Conservation (phyloP, 257 asterid species). For the Paulownia fortunei region DNA sequence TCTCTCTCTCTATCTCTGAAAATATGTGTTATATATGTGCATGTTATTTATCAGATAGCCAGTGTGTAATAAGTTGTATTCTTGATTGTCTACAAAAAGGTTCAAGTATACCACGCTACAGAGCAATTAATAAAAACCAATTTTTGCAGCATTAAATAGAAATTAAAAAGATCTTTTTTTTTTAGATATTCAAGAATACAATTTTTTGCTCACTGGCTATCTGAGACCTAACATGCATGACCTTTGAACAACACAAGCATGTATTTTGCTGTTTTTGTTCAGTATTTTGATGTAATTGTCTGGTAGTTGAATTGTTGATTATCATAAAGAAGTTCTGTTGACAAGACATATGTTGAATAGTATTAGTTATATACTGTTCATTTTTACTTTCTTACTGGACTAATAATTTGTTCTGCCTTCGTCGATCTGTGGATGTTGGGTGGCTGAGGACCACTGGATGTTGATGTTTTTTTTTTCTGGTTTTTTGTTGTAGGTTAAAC, state of each 20-base stretch:
- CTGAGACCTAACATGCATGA: not conserved
- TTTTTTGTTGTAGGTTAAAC: not conserved
- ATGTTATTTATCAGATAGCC: too few relatives aligned
- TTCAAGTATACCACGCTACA: too few relatives aligned
- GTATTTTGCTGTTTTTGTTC: not conserved
- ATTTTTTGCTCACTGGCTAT: too few relatives aligned
- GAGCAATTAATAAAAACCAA: too few relatives aligned
- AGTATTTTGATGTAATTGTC: not conserved
- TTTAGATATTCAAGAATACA: too few relatives aligned
- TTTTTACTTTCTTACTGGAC: not conserved
- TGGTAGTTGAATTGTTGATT: not conserved
- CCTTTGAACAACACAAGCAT: not conserved
- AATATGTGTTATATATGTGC: too few relatives aligned
- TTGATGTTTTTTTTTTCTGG: not conserved
- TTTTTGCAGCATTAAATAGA: too few relatives aligned
- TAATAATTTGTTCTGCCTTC: constrained; percentile 10
- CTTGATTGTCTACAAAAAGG: too few relatives aligned
- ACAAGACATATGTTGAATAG: too few relatives aligned
- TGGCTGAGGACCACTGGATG: not conserved
- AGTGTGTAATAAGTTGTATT: too few relatives aligned
- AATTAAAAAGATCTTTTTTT: too few relatives aligned
- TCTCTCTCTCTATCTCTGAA: too few relatives aligned
- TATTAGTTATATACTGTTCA: not conserved
- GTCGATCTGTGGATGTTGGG: not conserved
- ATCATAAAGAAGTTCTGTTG: not conserved